Percentiles rank a stretch among this genome's conserved stretches.
These are phyloP conservation scores for Hanseniaspora lachancei DNA, from an alignment of 805 yeast species.

Conservation along the genomic window DNA sequence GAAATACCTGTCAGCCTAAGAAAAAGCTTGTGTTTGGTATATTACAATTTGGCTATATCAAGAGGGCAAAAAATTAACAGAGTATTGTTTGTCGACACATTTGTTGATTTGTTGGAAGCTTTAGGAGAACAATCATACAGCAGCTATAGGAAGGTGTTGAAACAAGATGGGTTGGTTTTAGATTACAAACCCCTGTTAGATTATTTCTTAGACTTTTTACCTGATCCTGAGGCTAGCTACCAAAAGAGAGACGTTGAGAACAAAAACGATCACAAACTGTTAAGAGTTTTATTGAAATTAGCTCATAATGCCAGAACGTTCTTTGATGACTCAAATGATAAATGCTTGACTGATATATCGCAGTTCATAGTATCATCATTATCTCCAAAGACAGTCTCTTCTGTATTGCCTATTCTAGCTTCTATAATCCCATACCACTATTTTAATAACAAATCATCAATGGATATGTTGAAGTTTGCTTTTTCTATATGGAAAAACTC, in stretches of 20 bases:
- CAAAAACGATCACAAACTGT: slow-evolving; percentile 35
- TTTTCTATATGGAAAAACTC: slow-evolving; percentile 62
- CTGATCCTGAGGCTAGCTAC: slow-evolving; percentile 37
- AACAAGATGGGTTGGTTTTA: slow-evolving; percentile 24
- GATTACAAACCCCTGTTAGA: slow-evolving; percentile 28
- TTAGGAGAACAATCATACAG: slow-evolving; percentile 26
- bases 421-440: slow-evolving; percentile 39
- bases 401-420: slow-evolving; percentile 40
- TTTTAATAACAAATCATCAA: slow-evolving; percentile 29
- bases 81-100: slow-evolving; percentile 47
- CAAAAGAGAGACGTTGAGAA: slow-evolving; percentile 28
- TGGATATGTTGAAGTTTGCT: slow-evolving; percentile 49
- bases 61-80: slow-evolving; percentile 58
- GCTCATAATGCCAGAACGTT: slow-evolving; percentile 44
- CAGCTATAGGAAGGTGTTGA: slow-evolving; percentile 22
- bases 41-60: slow-evolving; percentile 55
- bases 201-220: slow-evolving; percentile 28
- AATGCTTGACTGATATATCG: slow-evolving; percentile 36
- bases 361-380: slow-evolving; percentile 39
- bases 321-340: slow-evolving; percentile 33
- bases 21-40: slow-evolving; percentile 50
- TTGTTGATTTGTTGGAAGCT: slow-evolving; percentile 39
- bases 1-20: slow-evolving; percentile 60
- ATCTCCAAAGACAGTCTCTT: slow-evolving; percentile 40
- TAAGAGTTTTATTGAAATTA: slow-evolving; percentile 37